These are phyloP conservation scores for Xylaria digitata DNA, from an alignment of 2,329 filamentous ascomycete species.

Conservation along the genomic window DNA sequence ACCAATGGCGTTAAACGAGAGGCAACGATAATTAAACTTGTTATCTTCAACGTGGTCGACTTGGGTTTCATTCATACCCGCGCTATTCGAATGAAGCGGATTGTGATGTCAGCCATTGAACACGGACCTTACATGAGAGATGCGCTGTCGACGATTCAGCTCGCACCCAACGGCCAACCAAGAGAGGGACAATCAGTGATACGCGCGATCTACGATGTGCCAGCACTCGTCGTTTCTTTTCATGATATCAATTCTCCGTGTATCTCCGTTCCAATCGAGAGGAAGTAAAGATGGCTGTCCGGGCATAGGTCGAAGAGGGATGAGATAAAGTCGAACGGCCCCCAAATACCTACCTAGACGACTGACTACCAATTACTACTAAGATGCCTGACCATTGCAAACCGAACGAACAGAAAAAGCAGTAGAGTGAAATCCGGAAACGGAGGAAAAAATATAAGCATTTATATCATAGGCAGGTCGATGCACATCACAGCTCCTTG, in stretches of 20 bases:
- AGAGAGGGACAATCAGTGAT: constrained; percentile 7
- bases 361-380: neutral
- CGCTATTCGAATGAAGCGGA: constrained; percentile 7
- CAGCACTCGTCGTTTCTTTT: constrained; percentile 4
- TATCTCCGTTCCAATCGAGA: constrained; percentile 7
- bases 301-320: neutral
- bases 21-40: constrained; percentile 8
- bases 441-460: neutral
- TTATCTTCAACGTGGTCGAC: constrained; percentile 28
- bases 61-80: constrained; percentile 2
- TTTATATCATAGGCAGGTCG: neutral
- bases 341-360: neutral
- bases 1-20: neutral
- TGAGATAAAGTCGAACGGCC: neutral
- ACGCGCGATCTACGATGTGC: constrained; percentile 17
- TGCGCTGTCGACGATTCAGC: constrained; percentile 21
- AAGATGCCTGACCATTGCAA: neutral
- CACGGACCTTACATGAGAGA: constrained; percentile 6
- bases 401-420: no score
- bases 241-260: neutral
- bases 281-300: neutral
- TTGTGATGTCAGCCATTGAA: constrained; percentile 7
- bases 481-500: neutral
- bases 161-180: constrained; percentile 11
- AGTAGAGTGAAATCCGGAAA: neutral